Evolutionary conservation across 2,329 filamentous ascomycete species (phyloP), one percentile per base, ranked within the genome.

Genomic region (Aspergillus sojae): DNA sequence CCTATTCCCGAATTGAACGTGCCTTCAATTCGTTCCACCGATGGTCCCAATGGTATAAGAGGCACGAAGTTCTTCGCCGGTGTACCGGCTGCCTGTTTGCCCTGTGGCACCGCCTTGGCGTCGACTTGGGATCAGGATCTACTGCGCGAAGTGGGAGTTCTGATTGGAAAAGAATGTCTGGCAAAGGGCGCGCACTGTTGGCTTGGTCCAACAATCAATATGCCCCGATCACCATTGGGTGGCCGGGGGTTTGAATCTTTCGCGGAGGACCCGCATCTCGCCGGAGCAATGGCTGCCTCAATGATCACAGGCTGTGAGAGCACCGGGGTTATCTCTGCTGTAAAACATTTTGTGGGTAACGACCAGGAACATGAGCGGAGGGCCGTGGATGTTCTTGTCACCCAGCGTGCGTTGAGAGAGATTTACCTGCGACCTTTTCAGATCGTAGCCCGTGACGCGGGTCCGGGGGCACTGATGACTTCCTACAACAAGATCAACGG

Each of bases 61-160:
- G 89, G 89, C 57, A 88, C 85, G 54, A 87, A 85, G 68, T 91
- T 90, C 81, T 91, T 91, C 77, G 86, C 88, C 68, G 87, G 88
- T 58, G 78, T 83, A 36, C 82, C 81, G 28, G 84, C 86, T 1
- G 86, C 86, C n/a, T 88, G 86, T 69, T 84, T 89, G 67, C 86
- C 86, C 12, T 88, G 86, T 65, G 85, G 85, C 26, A 86, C 85
- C 0, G 83, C 80, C 1, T 79, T 89, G 6, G 86, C 84, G 32
- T 80, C 86, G 5, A 88, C 86, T 28, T 89, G 85, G 72, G 86
- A 89, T 73, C 75, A 78, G 34, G 74, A 81, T 6, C 80, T 88
- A 11, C 79, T 88, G 1, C 78, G 83, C 54, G 76, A 83, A 81
- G 84, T 45, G 81, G 91, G 91, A 11, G 82, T 86, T 61, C 86